Evolutionary conservation across 768 basidiomycete species (phyloP).

Genomic region (Polyporus arcularius): DNA sequence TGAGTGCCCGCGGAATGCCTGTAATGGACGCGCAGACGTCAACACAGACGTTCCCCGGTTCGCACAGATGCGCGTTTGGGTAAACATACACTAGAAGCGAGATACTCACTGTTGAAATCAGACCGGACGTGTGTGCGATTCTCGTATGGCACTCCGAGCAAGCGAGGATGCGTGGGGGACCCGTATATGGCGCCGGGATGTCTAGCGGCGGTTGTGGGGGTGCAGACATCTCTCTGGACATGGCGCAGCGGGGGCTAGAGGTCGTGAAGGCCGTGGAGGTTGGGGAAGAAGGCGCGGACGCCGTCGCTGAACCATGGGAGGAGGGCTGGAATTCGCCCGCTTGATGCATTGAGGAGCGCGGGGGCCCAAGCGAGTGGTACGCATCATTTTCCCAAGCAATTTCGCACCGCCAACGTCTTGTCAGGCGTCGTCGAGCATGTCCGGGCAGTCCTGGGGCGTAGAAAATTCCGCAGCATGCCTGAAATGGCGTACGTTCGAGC

Average conservation of each 20-base stretch:
- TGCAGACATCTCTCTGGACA: background rate
- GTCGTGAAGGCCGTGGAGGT: background rate
- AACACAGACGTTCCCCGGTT: background rate
- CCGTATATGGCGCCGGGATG: background rate
- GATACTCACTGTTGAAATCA: conserved; percentile 24
- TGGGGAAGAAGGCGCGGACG: background rate
- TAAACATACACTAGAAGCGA: conserved; percentile 19
- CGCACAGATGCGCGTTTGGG: background rate
- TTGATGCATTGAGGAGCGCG: conserved; percentile 1
- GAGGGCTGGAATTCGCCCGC: background rate
- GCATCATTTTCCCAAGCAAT: conserved; percentile 14
- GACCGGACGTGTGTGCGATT: conserved; percentile 13
- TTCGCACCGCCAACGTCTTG: conserved; percentile 1
- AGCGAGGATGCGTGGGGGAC: conserved; percentile 12
- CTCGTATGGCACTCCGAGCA: conserved; percentile 13
- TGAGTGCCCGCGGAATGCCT: conserved; percentile 54
- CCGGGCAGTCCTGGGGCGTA: background rate
- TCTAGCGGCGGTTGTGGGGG: background rate
- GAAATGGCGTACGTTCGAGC: background rate
- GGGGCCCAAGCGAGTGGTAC: conserved; percentile 9
- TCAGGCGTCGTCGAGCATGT: background rate
- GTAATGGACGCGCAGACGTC: conserved; percentile 5
- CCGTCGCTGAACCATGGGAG: background rate
- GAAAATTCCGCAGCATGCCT: background rate
- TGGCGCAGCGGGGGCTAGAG: background rate